These are phyloP conservation scores for Aspergillus flavus DNA, from an alignment of 2,329 filamentous ascomycete genomes.

Conservation along the genomic window DNA sequence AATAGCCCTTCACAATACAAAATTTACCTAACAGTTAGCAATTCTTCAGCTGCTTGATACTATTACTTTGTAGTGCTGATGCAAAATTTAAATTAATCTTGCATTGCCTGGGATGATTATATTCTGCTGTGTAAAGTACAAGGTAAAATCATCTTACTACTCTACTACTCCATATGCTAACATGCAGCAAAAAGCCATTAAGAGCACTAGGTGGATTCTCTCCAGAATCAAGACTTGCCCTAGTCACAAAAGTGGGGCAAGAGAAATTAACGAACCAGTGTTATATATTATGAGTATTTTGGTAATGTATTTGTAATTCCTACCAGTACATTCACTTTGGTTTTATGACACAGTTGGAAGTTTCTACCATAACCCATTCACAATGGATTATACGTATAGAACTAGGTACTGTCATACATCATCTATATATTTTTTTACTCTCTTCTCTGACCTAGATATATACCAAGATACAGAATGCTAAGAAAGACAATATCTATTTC, in stretches of 20 bases:
- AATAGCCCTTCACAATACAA: neutral
- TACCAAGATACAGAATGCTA: too few species aligned
- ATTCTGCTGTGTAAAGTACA: neutral
- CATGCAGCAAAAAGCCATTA: neutral
- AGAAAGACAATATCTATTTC: too few species aligned
- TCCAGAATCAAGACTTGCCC: neutral
- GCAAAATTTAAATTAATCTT: neutral
- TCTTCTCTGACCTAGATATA: too few species aligned
- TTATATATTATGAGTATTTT: neutral
- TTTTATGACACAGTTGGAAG: too few species aligned
- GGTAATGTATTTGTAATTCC: constrained; percentile 1
- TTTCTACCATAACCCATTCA: too few species aligned
- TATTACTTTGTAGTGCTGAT: neutral
- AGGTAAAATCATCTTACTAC: neutral
- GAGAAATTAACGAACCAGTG: neutral
- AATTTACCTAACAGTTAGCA: neutral
- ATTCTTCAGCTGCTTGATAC: neutral
- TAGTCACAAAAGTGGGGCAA: constrained; percentile 3
- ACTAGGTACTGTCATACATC: too few species aligned
- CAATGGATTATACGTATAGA: too few species aligned
- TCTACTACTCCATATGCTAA: neutral
- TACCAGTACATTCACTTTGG: neutral
- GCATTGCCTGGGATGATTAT: neutral
- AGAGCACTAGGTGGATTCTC: neutral
- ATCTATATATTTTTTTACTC: too few species aligned